phyloP scores from a whole-genome alignment of 176 grass and related monocot species.

The Triticum timopheevii region DNA sequence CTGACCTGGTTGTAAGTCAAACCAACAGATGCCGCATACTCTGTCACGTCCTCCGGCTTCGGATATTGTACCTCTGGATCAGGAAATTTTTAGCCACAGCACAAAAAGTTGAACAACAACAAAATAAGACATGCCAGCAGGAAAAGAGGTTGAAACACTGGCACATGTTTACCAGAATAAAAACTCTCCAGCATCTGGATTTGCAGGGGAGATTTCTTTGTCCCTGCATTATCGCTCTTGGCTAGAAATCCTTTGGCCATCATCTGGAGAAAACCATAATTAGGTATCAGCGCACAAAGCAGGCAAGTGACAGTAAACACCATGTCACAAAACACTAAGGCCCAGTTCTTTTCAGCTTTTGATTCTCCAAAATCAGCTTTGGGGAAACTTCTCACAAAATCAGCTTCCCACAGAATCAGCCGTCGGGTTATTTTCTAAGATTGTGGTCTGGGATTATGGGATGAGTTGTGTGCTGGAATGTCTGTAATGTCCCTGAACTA shows the following conservation, averaged over 20 bases:
- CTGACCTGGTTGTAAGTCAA: slow-evolving; percentile 80
- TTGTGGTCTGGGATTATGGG: too few relatives aligned
- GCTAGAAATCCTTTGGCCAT: background rate
- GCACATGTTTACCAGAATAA: slow-evolving; percentile 55
- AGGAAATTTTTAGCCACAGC: slow-evolving; percentile 4
- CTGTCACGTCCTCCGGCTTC: slow-evolving; percentile 54
- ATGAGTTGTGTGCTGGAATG: too few relatives aligned
- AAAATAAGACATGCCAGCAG: slow-evolving; percentile 1
- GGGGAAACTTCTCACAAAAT: too few relatives aligned
- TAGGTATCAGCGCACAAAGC: background rate
- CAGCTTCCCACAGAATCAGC: too few relatives aligned
- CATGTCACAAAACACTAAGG: background rate
- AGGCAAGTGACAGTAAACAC: background rate
- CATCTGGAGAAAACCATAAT: slow-evolving; percentile 35
- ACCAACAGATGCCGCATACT: slow-evolving; percentile 63
- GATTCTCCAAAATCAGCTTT: too few relatives aligned
- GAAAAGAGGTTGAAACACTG: background rate
- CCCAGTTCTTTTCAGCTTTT: too few relatives aligned
- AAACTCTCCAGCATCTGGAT: slow-evolving; percentile 74
- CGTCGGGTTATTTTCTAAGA: too few relatives aligned
- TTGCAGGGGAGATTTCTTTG: slow-evolving; percentile 70
- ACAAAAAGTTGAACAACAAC: background rate
- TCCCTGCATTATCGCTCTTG: slow-evolving; percentile 45
- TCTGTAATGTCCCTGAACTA: too few relatives aligned
- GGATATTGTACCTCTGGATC: slow-evolving; percentile 76